These are phyloP conservation scores for Clathrus columnatus DNA, from an alignment of 768 basidiomycete genomes.

Conservation along the genomic window DNA sequence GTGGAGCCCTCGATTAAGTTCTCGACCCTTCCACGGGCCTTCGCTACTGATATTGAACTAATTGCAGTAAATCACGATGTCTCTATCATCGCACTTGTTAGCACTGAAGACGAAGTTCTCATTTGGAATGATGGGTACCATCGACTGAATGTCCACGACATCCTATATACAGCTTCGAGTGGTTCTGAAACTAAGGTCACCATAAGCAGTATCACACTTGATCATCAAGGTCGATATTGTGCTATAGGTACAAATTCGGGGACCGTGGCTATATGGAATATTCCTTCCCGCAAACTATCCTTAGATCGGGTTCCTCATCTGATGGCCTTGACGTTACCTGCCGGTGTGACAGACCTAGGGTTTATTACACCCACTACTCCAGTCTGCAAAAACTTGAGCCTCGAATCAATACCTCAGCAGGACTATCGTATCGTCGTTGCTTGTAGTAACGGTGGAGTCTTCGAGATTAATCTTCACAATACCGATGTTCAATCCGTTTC, in stretches of 20 bases:
- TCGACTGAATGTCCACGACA: conserved; percentile 42
- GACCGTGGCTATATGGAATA: conserved; percentile 51
- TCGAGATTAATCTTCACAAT: conserved; percentile 35
- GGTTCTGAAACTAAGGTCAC: conserved; percentile 40
- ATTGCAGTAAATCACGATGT: conserved; percentile 64
- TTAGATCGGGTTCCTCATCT: conserved; percentile 34
- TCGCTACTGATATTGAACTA: conserved; percentile 75
- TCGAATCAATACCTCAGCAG: not conserved
- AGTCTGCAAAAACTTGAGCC: not conserved
- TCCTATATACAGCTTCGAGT: conserved; percentile 41
- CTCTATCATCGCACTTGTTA: conserved; percentile 57
- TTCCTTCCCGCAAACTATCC: conserved; percentile 29
- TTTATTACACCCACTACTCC: conserved; percentile 25
- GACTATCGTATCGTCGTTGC: conserved; percentile 24
- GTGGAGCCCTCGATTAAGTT: conserved; percentile 45
- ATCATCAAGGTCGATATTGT: conserved; percentile 49
- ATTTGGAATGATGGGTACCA: conserved; percentile 48
- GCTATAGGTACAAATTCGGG: conserved; percentile 70
- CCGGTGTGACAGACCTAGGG: conserved; percentile 42
- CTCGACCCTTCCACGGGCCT: conserved; percentile 69
- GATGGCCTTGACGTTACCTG: conserved; percentile 35
- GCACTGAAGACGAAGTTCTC: conserved; percentile 67
- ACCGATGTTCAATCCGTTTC: conserved; percentile 29
- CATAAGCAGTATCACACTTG: conserved; percentile 55
- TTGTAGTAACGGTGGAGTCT: conserved; percentile 52